Evolutionary conservation across 78 protist species (phyloP), one percentile per base, ranked within the genome.

Genomic region (Dictyostelium capitatum): DNA sequence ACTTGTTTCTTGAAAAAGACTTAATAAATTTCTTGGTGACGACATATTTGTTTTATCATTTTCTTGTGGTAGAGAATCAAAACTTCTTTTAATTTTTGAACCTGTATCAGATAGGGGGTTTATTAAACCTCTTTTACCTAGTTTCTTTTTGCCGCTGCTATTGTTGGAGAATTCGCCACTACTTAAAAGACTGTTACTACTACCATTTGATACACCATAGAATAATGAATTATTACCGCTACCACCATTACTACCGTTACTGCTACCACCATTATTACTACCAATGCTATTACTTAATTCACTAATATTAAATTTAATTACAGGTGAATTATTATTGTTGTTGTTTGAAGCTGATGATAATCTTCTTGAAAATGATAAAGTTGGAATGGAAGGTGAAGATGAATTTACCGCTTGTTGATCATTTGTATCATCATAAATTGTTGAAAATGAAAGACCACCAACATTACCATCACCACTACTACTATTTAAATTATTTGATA

Each of bases 11-110:
- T 78, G 46, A 65, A 69, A 51, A 51, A 83, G 81, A 83, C 91
- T 83, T 51, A 87, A 50, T 20, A 87, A 65, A 87, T 87, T 87
- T 64, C 92, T 74, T 43, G 92, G 92, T 19, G 84, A 77, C 2
- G 43, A 37, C 43, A 37, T 37, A 2, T 37, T 37, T 57, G 74
- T 46, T 30, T 79, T 73, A n/a, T 28, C 57, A 74, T 62, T 80
- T 64, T 83, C 91, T 82, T 82, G 89, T 19, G 74, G 53, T 2
- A 56, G 89, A 19, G 74, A 74, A 8, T 72, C 48, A 15, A 65
- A 51, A 54, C 82, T 54, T 73, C 82, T 51, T 14, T 72, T 70
- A n/a, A 77, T 32, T 46, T 83, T 83, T 70, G 73, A 77, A 48
- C 43, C 30, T 3, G 80, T 67, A 28, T 59, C 89, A 19, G 19